Percentiles rank a stretch among this genome's conserved stretches.
Conservation (phyloP, 805 yeast species). For the Osmozyma mogii region DNA sequence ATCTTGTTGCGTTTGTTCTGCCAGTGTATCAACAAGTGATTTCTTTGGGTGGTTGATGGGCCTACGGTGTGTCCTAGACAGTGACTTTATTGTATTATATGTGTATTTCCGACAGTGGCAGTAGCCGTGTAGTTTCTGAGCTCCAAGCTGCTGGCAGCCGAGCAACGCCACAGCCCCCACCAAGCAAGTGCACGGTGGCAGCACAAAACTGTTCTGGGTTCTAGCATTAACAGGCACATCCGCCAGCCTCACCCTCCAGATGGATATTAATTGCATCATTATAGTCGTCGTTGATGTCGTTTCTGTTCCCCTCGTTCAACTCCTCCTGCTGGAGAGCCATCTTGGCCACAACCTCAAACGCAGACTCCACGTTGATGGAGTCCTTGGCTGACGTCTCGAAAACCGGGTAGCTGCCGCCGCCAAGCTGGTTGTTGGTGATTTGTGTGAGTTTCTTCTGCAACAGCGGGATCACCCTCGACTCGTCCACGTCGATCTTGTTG, state of each 20-base stretch:
- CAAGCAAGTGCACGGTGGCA: no score
- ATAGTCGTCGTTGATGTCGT: conserved; percentile 64
- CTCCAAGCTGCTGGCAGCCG: no score
- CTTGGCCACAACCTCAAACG: conserved; percentile 92
- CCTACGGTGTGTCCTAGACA: no score
- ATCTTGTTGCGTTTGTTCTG: conserved; percentile 25
- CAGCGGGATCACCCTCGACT: conserved; percentile 67
- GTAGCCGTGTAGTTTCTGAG: no score
- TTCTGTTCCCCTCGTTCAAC: conserved; percentile 70
- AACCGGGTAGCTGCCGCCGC: conserved; percentile 64
- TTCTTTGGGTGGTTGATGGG: no score
- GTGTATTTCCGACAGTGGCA: no score
- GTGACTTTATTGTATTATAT: no score
- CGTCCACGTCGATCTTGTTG: conserved; percentile 92
- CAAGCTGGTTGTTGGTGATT: conserved; percentile 42
- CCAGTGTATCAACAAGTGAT: no score
- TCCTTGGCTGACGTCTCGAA: conserved; percentile 98
- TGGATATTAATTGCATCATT: conserved; percentile 95
- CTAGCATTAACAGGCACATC: conserved; percentile 58
- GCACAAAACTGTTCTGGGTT: neutral
- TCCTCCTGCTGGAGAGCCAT: conserved; percentile 95
- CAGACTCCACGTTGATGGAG: conserved; percentile 89
- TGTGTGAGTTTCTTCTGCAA: conserved; percentile 44
- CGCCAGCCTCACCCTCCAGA: conserved; percentile 69
- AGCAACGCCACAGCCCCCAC: no score